Evolutionary conservation across 805 yeast species (phyloP), one percentile per base, ranked within the genome.

Genomic region (Brettanomyces bruxellensis): DNA sequence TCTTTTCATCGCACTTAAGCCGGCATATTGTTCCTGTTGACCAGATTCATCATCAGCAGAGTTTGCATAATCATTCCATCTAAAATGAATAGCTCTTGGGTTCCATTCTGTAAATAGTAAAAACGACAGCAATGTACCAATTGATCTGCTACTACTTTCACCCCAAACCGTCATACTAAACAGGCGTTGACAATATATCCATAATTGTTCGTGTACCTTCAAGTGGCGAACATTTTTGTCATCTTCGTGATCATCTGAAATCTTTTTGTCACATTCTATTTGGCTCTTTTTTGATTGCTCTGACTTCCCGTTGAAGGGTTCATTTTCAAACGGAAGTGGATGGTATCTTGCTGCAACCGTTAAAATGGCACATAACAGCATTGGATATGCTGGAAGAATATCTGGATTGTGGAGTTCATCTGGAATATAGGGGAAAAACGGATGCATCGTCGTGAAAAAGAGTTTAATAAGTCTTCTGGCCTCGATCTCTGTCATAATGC

Each of bases 161-260:
- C 95, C 96, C 96, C 96, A 89, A 4, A 87, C 89, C 0, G 95
- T 82, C 62, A 83, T 86, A 3, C 95, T 84, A 38, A 88, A 82
- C 49, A 87, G 69, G 50, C 81, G 62, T 65, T 87, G 96, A 48
- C 90, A 87, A 57, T 84, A 80, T 25, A 82, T 73, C 97, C 97
- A 89, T 41, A 89, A 64, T 45, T 81, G 72, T 54, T 84, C 88
- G 60, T 89, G 97, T 3, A 86, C 72, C 52, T 76, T 80, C 22
- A 82, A 68, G 55, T 83, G 73, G 6, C 65, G 42, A 41, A 42
- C 50, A 34, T 52, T 45, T n/a, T 43, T 14, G 35, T 48, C 40
- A 11, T 24, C 30, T n/a, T 34, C 34, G 13, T 60, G 56, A 44
- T 58, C 50, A 18, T 55, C 52, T n/a, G 61, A 64, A n/a, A 65